Evolutionary conservation across 345 rosid species (phyloP), one percentile per base, ranked within the genome.

Genomic region (Heritiera littoralis): DNA sequence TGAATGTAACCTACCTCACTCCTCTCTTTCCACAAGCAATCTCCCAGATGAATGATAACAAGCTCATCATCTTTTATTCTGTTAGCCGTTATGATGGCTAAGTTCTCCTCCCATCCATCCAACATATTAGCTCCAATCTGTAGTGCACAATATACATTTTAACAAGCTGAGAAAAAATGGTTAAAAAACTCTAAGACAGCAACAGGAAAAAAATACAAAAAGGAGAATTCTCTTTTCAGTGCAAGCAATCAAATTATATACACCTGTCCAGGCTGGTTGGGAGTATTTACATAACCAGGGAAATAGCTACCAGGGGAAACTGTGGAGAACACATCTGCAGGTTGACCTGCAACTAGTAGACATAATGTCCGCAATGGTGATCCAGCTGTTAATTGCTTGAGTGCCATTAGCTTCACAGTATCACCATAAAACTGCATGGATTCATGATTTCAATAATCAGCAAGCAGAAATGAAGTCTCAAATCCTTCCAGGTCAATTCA

Each of bases 311-410:
- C 59, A 6, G 77, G 9, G 60, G 83, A 58, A 80, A 84, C 89
- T 43, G 84, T 41, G 71, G 97, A 80, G 81, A 89, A 85, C 66
- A 87, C 86, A 51, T 92, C 99, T 46, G 93, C 98, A 32, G 98
- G 98, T 85, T 89, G 93, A 74, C 98, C 99, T 48, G 97, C 98
- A 84, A 94, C 92, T 79, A 97, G 93, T 81, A 97, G 80, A 85
- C 95, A 97, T 79, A 97, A 86, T 80, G 99, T 94, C 79, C 96
- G 92, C 90, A 97, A 81, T 66, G 99, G 99, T 79, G 99, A 94
- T 78, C 99, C 99, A 7, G 94, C 90, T 72, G 88, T 87, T 82
- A 97, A 86, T 85, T 97, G 99, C 61, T 73, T 83, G 76, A 93
- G 89, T 75, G 99, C 98, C 99, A 97, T 94, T 87, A 90, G 92